Percentiles rank a stretch among this genome's conserved stretches.
Evolutionary conservation across 805 yeast genomes (phyloP).

Genomic region (Pichia phayaonensis): DNA sequence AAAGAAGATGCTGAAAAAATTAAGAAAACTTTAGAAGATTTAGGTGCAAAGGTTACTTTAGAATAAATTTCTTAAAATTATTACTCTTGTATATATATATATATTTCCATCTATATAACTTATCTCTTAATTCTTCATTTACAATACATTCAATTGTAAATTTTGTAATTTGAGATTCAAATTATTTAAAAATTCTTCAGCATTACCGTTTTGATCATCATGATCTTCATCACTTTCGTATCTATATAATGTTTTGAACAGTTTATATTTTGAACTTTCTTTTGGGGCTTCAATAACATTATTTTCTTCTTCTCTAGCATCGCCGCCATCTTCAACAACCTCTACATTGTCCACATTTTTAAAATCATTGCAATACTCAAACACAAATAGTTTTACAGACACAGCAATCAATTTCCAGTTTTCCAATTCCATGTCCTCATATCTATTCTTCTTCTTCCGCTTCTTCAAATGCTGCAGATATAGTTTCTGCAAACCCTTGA

Average conservation of each 20-base stretch:
- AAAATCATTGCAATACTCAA: not conserved
- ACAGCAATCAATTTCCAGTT: not conserved
- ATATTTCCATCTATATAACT: not conserved
- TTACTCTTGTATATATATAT: constrained; percentile 3
- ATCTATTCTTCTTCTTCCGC: not conserved
- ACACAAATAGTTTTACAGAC: not conserved
- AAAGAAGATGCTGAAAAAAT: constrained; percentile 97
- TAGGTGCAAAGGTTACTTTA: constrained; percentile 88
- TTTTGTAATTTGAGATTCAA: not conserved
- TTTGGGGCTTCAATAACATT: not conserved
- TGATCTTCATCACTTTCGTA: not conserved
- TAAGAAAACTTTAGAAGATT: constrained; percentile 82
- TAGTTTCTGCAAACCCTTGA: not conserved
- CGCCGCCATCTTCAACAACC: not conserved
- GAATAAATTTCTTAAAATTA: constrained; percentile 45
- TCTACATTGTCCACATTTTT: not conserved
- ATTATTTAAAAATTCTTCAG: not conserved
- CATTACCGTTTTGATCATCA: not conserved
- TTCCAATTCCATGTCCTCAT: not conserved
- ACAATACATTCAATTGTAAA: not conserved
- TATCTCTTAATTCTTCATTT: not conserved
- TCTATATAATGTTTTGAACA: not conserved
- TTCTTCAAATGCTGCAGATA: not conserved
- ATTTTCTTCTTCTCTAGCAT: not conserved
- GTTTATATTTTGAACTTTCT: not conserved